Evolutionary conservation across 2,329 filamentous ascomycete species (phyloP).

Genomic region (Aspergillus sp.): DNA sequence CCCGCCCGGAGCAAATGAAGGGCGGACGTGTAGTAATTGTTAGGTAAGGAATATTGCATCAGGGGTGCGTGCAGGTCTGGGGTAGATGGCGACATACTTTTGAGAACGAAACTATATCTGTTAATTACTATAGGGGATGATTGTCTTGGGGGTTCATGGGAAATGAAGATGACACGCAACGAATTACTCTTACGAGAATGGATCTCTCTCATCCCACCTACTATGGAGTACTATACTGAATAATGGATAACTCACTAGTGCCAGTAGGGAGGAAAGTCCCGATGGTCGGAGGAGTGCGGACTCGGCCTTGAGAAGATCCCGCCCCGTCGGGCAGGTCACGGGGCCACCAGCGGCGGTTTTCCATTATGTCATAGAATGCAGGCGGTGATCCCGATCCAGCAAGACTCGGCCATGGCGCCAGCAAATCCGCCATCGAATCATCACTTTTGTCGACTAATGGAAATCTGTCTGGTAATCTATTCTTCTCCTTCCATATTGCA

Average conservation of each 20-base stretch:
- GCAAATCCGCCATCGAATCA: conserved; percentile 4
- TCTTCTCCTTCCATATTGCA: no score
- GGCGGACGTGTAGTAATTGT: conserved; percentile 14
- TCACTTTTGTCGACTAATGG: conserved; percentile 6
- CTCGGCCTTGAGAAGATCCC: conserved; percentile 8
- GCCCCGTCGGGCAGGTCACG: conserved; percentile 17
- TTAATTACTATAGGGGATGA: neutral
- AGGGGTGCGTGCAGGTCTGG: conserved; percentile 7
- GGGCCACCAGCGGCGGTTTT: conserved; percentile 19
- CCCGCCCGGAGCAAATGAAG: conserved; percentile 12
- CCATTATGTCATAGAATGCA: conserved; percentile 29
- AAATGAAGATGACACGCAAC: neutral
- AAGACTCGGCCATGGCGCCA: conserved; percentile 2
- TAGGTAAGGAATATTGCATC: conserved; percentile 21
- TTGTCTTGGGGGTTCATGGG: neutral
- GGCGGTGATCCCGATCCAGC: conserved; percentile 16
- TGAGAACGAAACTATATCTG: no score
- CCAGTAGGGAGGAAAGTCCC: neutral
- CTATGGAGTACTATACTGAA: neutral
- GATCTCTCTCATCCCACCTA: neutral
- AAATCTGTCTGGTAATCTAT: neutral
- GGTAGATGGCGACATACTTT: neutral
- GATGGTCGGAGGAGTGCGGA: neutral
- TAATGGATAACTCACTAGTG: no score
- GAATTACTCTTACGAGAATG: neutral